Conservation (phyloP, 208 protist genomes). For the Crithidia expoeki region DNA sequence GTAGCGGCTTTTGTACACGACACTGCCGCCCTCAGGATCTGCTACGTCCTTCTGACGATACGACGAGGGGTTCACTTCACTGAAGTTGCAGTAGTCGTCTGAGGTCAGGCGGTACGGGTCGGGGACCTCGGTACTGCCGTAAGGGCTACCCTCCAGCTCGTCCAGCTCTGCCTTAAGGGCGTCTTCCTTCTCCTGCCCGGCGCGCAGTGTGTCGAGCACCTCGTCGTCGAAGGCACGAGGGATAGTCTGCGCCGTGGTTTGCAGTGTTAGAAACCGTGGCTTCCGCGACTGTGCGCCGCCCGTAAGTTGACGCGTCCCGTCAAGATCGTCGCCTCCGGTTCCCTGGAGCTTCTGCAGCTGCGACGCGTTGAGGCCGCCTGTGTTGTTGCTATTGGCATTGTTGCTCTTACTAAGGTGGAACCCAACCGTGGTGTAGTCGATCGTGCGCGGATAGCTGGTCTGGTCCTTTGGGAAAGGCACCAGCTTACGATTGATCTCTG, state of each 20-base stretch:
- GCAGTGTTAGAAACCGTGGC: constrained; percentile 67
- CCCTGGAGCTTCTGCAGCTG: constrained; percentile 59
- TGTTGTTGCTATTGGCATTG: constrained; percentile 37
- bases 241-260: constrained; percentile 67
- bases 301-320: not conserved
- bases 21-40: constrained; percentile 33
- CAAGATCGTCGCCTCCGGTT: constrained; percentile 3
- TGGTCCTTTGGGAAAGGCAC: constrained; percentile 78
- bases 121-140: constrained; percentile 37
- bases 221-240: constrained; percentile 68
- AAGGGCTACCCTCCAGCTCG: constrained; percentile 57
- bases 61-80: constrained; percentile 72
- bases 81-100: constrained; percentile 88
- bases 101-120: constrained; percentile 82
- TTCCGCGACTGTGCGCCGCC: constrained; percentile 31
- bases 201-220: constrained; percentile 59
- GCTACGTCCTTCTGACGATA: constrained; percentile 62
- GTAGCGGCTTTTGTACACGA: constrained; percentile 87
- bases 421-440: constrained; percentile 74
- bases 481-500: constrained; percentile 84
- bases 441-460: constrained; percentile 74
- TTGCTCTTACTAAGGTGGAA: constrained; percentile 61
- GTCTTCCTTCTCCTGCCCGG: constrained; percentile 54
- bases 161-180: constrained; percentile 38
- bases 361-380: constrained; percentile 57